These are phyloP conservation scores for Kodamaea fungicola DNA, from an alignment of 1,139 yeast genomes.

Conservation along the genomic window DNA sequence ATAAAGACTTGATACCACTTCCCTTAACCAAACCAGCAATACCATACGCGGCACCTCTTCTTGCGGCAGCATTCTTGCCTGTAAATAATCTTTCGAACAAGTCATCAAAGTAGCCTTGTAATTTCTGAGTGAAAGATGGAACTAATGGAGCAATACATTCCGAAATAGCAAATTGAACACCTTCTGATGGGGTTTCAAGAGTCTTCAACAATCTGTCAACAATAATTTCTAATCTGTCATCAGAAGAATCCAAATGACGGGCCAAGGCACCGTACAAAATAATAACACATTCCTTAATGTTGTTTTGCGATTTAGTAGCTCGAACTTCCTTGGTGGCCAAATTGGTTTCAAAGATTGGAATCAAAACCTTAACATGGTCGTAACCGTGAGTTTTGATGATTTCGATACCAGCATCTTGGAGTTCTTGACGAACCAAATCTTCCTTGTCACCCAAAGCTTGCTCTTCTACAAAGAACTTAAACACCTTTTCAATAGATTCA, in stretches of 20 bases:
- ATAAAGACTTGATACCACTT: conserved; percentile 72
- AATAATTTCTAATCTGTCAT: conserved; percentile 60
- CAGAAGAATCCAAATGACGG: conserved; percentile 65
- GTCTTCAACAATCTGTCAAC: conserved; percentile 71
- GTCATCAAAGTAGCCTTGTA: conserved; percentile 52
- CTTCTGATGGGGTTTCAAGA: conserved; percentile 82
- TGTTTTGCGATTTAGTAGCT: conserved; percentile 49
- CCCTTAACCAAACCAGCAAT: conserved; percentile 92
- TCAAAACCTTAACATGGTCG: conserved; percentile 60
- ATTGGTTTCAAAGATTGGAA: conserved; percentile 71
- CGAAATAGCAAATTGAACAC: conserved; percentile 82
- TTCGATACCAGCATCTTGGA: conserved; percentile 85
- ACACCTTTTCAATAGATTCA: conserved; percentile 44
- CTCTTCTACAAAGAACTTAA: conserved; percentile 57
- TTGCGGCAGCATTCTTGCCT: conserved; percentile 47
- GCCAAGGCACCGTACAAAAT: conserved; percentile 87
- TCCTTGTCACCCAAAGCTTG: conserved; percentile 74
- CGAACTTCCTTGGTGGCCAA: conserved; percentile 42
- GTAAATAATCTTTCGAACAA: conserved; percentile 59
- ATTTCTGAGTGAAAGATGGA: conserved; percentile 46
- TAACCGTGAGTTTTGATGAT: conserved; percentile 66
- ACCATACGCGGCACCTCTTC: conserved; percentile 97
- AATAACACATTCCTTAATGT: conserved; percentile 74
- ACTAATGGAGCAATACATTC: conserved; percentile 85
- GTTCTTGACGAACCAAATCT: conserved; percentile 69